phyloP scores from a whole-genome alignment of 1,284 basidiomycete genomes.

The Trametes pubescens region DNA sequence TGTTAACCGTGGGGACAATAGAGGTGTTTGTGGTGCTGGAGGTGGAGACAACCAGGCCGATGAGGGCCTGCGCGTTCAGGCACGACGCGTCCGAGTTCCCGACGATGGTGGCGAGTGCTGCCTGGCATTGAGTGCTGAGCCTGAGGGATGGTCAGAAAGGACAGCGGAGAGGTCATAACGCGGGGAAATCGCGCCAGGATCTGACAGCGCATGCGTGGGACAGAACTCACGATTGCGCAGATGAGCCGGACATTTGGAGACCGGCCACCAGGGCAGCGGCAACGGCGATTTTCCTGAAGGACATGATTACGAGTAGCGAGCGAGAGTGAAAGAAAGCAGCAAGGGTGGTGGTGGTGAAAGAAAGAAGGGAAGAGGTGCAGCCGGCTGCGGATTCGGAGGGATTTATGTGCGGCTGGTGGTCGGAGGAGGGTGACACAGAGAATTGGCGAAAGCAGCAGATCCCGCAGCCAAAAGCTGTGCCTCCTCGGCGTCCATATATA shows the following conservation, averaged over 20 bases:
- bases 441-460: not conserved
- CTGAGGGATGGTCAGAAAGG: slow-evolving; percentile 30
- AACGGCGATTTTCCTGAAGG: slow-evolving; percentile 39
- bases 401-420: slow-evolving; percentile 18
- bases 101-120: slow-evolving; percentile 47
- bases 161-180: not conserved
- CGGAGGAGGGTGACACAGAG: slow-evolving; percentile 17
- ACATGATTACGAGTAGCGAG: slow-evolving; percentile 18
- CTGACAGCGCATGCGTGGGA: slow-evolving; percentile 9
- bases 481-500: slow-evolving; percentile 4
- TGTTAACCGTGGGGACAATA: slow-evolving; percentile 59
- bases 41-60: slow-evolving; percentile 49
- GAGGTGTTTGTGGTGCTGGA: slow-evolving; percentile 47
- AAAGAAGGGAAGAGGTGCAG: slow-evolving; percentile 25
- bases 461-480: slow-evolving; percentile 6
- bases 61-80: slow-evolving; percentile 57
- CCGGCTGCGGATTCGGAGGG: slow-evolving; percentile 29
- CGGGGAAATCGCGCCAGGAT: slow-evolving; percentile 3
- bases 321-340: slow-evolving; percentile 14
- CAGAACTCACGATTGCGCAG: slow-evolving; percentile 54
- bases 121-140: slow-evolving; percentile 50
- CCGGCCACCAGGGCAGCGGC: slow-evolving; percentile 45
- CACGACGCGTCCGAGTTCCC: slow-evolving; percentile 57
- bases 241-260: slow-evolving; percentile 47
- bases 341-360: slow-evolving; percentile 11